Percentiles rank a stretch among this genome's conserved stretches.
These are phyloP conservation scores for Suillus americanus DNA, from an alignment of 768 basidiomycete species.

Conservation along the genomic window DNA sequence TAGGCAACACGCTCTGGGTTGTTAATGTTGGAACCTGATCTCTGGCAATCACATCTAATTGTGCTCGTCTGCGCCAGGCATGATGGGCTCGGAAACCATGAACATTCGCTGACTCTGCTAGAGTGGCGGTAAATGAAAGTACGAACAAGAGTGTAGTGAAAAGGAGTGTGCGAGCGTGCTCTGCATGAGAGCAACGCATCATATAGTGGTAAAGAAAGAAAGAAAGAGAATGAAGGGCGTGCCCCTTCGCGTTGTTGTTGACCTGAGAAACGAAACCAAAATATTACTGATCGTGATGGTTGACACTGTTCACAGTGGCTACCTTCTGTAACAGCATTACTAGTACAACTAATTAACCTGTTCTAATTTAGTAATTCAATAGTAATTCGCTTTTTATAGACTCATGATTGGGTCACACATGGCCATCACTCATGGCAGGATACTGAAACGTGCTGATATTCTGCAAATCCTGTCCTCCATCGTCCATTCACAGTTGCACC, in stretches of 20 bases:
- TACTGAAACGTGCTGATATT: too few species aligned
- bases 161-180: slow-evolving; percentile 12
- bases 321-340: background rate
- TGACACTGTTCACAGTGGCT: background rate
- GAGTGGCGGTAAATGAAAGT: slow-evolving; percentile 7
- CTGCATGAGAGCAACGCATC: slow-evolving; percentile 2
- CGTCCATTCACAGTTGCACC: background rate
- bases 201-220: background rate
- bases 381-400: background rate
- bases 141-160: slow-evolving; percentile 11
- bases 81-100: slow-evolving; percentile 2
- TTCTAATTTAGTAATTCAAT: background rate
- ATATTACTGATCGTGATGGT: background rate
- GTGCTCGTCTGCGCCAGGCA: slow-evolving; percentile 10
- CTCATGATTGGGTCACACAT: background rate
- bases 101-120: background rate
- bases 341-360: background rate
- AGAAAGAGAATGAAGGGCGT: background rate
- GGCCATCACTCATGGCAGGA: background rate
- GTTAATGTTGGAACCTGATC: background rate
- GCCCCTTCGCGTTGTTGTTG: background rate
- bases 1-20: background rate
- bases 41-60: background rate
- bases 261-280: background rate
- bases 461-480: background rate